A percentile compares a stretch with the other conserved stretches of the same genome.
phyloP scores from a whole-genome alignment of 768 basidiomycete genomes.

The Lactifluus piperatus region DNA sequence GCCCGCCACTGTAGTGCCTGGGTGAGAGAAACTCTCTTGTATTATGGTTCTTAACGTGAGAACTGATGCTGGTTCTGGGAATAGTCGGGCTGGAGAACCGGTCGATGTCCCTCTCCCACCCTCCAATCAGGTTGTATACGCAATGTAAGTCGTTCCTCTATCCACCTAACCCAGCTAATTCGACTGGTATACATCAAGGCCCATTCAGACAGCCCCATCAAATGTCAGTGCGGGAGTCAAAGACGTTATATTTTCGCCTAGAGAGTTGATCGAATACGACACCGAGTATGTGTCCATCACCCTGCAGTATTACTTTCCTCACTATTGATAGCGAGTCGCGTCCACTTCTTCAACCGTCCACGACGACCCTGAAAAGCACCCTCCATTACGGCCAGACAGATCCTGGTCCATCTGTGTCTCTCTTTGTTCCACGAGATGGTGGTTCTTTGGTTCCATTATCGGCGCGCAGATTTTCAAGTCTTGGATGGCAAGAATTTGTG shows the following conservation, averaged over 20 bases:
- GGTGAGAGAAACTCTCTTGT: background rate
- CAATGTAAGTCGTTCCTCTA: slow-evolving; percentile 5
- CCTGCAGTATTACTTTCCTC: slow-evolving; percentile 3
- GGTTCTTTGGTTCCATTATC: slow-evolving; percentile 20
- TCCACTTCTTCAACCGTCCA: slow-evolving; percentile 39
- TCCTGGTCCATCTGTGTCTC: slow-evolving; percentile 8
- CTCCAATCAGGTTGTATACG: slow-evolving; percentile 2
- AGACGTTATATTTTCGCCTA: background rate
- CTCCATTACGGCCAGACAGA: slow-evolving; percentile 20
- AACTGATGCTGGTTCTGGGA: background rate
- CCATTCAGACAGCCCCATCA: slow-evolving; percentile 14
- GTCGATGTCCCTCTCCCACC: slow-evolving; percentile 15
- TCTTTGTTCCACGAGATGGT: slow-evolving; percentile 20
- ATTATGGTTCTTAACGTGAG: background rate
- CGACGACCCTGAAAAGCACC: slow-evolving; percentile 22
- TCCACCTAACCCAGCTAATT: background rate
- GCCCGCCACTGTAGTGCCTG: background rate
- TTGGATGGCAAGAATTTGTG: slow-evolving; percentile 69
- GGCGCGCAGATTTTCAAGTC: slow-evolving; percentile 30
- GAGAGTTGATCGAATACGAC: slow-evolving; percentile 7
- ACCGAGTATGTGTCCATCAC: slow-evolving; percentile 24
- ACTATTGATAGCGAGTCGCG: slow-evolving; percentile 38
- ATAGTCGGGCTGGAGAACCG: slow-evolving; percentile 4
- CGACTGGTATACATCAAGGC: slow-evolving; percentile 3
- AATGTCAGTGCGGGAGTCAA: slow-evolving; percentile 3